Evolutionary conservation across 148 eudicot genomes (phyloP), one percentile per base, ranked within the genome.

Genomic region (Heliamphora exappendiculata): DNA sequence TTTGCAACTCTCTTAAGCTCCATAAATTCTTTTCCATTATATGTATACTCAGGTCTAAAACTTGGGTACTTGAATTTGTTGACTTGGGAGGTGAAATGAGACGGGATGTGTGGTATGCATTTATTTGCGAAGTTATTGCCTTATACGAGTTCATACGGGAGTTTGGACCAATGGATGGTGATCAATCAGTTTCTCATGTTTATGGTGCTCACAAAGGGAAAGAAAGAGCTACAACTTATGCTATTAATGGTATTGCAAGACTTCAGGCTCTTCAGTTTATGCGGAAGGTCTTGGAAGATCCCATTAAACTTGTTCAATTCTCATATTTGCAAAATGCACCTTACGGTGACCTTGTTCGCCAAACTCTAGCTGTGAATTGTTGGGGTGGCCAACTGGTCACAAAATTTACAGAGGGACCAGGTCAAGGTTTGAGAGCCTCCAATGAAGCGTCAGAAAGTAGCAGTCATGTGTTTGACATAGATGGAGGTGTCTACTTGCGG

Each of bases 81-180:
- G 97, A 91, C 81, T 78, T 93, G 77, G 91, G 97, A 64, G 88
- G 92, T 80, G 96, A 93, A 76, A 87, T 89, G 94, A 89, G 96
- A 79, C 88, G 98, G 79, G 96, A 91, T 82, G 91, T 91, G 17
- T 93, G 98, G 98, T 84, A 89, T 79, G 94, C 98, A 47, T 91
- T 87, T 65, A 82, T 91, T 42, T 80, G 73, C 67, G 98, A 93
- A 84, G 84, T 93, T 37, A 88, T 93, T 76, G 77, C 94, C 80
- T 75, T 91, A 22, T 82, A 89, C 90, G 85, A 87, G 67, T 93
- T 93, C 81, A 80, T 88, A 70, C 62, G 63, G 19, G 96, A 91
- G 78, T 93, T 81, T 82, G 96, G 98, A 75, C 98, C 96, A 17
- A 73, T 76, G 74, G 88, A 89, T 68, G 84, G 79, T 58, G 97